Conservation (phyloP, 306 rosid species). For the Neltuma alba region DNA sequence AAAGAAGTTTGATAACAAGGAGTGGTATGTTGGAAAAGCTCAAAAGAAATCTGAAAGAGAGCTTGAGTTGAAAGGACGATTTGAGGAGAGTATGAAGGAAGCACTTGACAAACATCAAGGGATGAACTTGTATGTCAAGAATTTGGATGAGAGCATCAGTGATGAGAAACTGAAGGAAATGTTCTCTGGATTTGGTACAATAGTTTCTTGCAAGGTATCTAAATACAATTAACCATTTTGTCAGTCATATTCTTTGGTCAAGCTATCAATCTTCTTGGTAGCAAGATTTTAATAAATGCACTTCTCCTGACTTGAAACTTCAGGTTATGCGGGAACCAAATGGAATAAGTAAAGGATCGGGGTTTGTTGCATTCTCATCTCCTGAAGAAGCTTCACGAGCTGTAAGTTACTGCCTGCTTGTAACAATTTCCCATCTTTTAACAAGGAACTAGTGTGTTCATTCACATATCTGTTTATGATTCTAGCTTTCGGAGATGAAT, state of each 20-base stretch:
- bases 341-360: constrained; percentile 68
- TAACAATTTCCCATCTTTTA: background rate
- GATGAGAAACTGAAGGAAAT: constrained; percentile 69
- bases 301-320: background rate
- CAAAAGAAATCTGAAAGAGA: constrained; percentile 70
- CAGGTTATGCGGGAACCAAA: constrained; percentile 66
- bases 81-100: constrained; percentile 71
- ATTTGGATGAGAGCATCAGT: constrained; percentile 65
- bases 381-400: constrained; percentile 80
- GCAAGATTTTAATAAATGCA: background rate
- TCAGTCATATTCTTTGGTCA: background rate
- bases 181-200: constrained; percentile 56
- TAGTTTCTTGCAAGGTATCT: constrained; percentile 67
- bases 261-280: background rate
- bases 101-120: constrained; percentile 62
- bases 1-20: constrained; percentile 59
- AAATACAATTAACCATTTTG: background rate
- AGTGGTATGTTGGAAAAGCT: constrained; percentile 82
- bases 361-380: constrained; percentile 70
- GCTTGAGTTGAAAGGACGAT: constrained; percentile 59
- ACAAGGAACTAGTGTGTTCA: background rate
- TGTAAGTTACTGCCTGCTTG: constrained; percentile 31
- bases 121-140: constrained; percentile 69
- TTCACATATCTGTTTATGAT: constrained; percentile 1
- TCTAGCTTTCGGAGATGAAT: constrained; percentile 68